Evolutionary conservation across 495 filamentous ascomycete species (phyloP), one percentile per base, ranked within the genome.

Genomic region (Barbatosphaeria neglecta): DNA sequence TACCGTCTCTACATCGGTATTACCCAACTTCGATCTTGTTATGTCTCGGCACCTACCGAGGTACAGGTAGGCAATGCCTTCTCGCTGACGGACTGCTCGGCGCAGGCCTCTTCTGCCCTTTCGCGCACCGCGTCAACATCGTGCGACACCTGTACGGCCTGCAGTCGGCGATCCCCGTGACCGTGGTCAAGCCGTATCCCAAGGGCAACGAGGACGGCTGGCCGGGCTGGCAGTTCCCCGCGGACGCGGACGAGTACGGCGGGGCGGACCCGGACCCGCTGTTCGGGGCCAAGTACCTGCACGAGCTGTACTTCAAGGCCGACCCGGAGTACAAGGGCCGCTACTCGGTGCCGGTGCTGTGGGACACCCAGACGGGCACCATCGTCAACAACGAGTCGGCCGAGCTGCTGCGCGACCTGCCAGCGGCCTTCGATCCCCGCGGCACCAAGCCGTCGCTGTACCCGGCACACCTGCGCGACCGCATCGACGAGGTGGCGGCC

Each of bases 311-410:
- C 62, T 75, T 82, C 59, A 70, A 75, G 38, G 80, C 74, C 3
- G 73, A 87, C 53, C 72, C 78, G 0, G 56, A 69, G 27, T 92
- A 87, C 59, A 62, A 69, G 39, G 84, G 83, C 1, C 73, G 84
- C 11, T 89, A 79, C 64, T 89, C 85, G 1, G 84, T 90, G 2
- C 86, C 86, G 0, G 74, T 77, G 18, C 69, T 92, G 15, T 90
- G 82, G 73, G 86, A 92, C 64, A 84, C 73, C 54, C 78, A 83
- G 64, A 64, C 65, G 40, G 68, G 77, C 50, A 80, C 75, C 19
- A 86, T 90, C 53, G 85, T 89, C 43, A 87, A 73, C 66, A 90
- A 92, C 55, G 86, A 90, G 69, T 85, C 80, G 52, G 78, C 75
- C 57, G 86, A 90, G 70, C 85, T 92, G 51, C 84, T 90, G 39